Evolutionary conservation across 2,329 filamentous ascomycete genomes (phyloP).

Genomic region (Leptographium radiaticola): DNA sequence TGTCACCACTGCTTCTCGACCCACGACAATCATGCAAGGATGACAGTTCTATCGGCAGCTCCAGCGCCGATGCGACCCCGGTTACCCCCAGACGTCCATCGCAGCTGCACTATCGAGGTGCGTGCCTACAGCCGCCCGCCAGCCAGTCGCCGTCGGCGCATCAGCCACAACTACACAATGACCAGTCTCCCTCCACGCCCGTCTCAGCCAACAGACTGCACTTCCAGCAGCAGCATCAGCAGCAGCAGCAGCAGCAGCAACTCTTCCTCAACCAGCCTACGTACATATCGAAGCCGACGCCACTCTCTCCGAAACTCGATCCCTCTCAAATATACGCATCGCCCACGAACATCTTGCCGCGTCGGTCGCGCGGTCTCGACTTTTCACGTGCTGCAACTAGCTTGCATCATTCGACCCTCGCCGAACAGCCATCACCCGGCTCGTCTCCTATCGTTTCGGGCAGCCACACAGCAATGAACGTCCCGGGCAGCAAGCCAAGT

Average conservation of each 20-base stretch:
- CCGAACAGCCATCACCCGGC: constrained; percentile 76
- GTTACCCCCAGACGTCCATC: constrained; percentile 60
- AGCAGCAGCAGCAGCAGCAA: constrained; percentile 5
- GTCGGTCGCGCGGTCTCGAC: constrained; percentile 80
- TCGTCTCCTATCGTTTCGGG: constrained; percentile 70
- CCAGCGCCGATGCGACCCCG: constrained; percentile 28
- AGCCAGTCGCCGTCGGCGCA: background rate
- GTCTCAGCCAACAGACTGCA: background rate
- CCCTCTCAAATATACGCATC: constrained; percentile 75
- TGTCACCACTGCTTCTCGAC: constrained; percentile 41
- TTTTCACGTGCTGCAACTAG: constrained; percentile 90
- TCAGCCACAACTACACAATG: background rate
- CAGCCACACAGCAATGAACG: constrained; percentile 37
- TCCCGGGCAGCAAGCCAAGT: constrained; percentile 34
- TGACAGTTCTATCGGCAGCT: constrained; percentile 41
- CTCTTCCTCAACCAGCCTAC: constrained; percentile 19
- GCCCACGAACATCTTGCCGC: constrained; percentile 74
- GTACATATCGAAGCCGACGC: constrained; percentile 38
- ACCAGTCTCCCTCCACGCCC: constrained; percentile 5
- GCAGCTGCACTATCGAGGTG: constrained; percentile 46
- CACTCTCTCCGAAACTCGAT: constrained; percentile 78
- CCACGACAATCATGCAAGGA: constrained; percentile 48
- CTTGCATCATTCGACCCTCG: constrained; percentile 87
- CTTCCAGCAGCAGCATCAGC: constrained; percentile 12
- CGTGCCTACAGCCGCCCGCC: constrained; percentile 52